phyloP scores from a whole-genome alignment of 805 yeast genomes.

The Saturnispora silvae region DNA sequence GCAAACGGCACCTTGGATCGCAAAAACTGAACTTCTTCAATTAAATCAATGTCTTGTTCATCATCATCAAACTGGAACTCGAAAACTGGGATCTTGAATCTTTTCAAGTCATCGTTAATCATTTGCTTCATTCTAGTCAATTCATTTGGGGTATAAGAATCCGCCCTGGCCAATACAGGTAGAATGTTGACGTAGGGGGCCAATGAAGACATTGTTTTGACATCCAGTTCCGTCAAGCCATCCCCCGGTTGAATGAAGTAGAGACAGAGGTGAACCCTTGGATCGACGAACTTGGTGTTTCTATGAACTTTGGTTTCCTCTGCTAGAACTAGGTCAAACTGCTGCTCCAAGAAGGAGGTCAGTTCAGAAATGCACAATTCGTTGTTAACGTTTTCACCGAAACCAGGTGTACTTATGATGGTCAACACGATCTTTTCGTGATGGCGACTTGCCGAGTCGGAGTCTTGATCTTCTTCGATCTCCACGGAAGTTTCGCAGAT shows the following conservation, averaged over 20 bases:
- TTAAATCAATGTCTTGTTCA: conserved; percentile 51
- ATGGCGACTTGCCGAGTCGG: too few species aligned
- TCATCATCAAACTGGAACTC: conserved; percentile 66
- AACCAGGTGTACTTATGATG: conserved; percentile 51
- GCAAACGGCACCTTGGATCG: conserved; percentile 69
- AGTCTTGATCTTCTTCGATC: conserved; percentile 45
- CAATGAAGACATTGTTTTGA: conserved; percentile 57
- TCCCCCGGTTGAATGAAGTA: conserved; percentile 76
- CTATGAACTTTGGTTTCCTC: conserved; percentile 83
- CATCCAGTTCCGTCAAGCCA: conserved; percentile 65
- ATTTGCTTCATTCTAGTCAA: conserved; percentile 48
- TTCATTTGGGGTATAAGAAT: conserved; percentile 56
- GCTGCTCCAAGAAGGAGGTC: conserved; percentile 58
- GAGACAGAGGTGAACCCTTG: conserved; percentile 63
- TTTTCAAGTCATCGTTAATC: conserved; percentile 52
- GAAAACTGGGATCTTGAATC: conserved; percentile 61
- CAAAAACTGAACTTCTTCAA: conserved; percentile 56
- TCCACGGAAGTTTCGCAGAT: conserved; percentile 58
- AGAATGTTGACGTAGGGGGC: conserved; percentile 65
- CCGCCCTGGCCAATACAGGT: conserved; percentile 64
- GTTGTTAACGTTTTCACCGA: conserved; percentile 51
- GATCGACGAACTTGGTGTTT: conserved; percentile 72
- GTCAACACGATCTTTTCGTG: conserved; percentile 43
- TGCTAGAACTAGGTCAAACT: conserved; percentile 66
- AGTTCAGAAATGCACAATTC: conserved; percentile 58